Conservation (phyloP, 306 rosid genomes). For the Neltuma alba region DNA sequence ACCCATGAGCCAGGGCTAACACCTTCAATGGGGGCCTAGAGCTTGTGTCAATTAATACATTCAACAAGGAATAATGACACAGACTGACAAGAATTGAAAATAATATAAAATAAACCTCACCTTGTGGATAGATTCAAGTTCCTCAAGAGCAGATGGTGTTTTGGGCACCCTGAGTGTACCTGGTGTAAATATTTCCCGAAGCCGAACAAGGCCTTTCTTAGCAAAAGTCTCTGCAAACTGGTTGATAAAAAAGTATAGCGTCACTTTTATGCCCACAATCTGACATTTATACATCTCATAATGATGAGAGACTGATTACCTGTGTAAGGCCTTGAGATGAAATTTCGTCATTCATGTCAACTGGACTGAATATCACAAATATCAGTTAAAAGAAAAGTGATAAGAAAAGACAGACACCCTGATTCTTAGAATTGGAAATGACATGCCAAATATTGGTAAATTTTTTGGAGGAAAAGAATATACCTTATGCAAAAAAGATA, state of each 20-base stretch:
- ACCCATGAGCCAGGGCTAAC: not conserved
- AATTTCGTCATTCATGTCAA: conserved; percentile 82
- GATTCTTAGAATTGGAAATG: conserved; percentile 17
- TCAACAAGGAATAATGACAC: not conserved
- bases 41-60: not conserved
- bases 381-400: conserved; percentile 29
- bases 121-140: conserved; percentile 97
- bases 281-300: conserved; percentile 13
- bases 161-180: conserved; percentile 78
- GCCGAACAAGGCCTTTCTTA: conserved; percentile 77
- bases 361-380: conserved; percentile 72
- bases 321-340: conserved; percentile 83
- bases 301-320: conserved; percentile 49
- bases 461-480: conserved; percentile 27
- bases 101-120: conserved; percentile 34
- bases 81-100: not conserved
- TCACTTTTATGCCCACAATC: conserved; percentile 36
- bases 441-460: conserved; percentile 13
- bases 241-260: conserved; percentile 23
- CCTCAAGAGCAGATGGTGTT: conserved; percentile 72
- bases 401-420: conserved; percentile 20
- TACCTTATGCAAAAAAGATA: conserved; percentile 90
- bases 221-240: conserved; percentile 89
- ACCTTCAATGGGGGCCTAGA: not conserved
- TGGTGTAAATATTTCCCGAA: conserved; percentile 86